Evolutionary conservation across 2,329 filamentous ascomycete genomes (phyloP), one percentile per base, ranked within the genome.

Genomic region (Cercospora zeae-maydis): DNA sequence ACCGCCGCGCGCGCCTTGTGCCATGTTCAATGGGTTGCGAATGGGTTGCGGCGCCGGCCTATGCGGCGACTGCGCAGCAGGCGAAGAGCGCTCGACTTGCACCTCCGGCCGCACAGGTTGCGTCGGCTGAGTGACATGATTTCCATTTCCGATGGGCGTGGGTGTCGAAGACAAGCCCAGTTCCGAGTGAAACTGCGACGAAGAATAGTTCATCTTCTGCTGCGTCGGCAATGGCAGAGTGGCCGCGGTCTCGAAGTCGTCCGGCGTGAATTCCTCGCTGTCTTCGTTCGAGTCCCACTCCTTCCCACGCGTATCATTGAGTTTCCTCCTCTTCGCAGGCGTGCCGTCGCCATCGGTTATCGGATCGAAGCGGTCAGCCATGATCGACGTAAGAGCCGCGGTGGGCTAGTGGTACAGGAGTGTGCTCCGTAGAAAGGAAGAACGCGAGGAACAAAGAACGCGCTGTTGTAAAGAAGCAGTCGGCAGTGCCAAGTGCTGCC

Each of bases 31-130:
- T 30, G 57, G 57, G 33, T 59, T 59, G 3, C 45, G 59, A 8
- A 67, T 64, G 7, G 71, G 67, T 33, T 66, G 34, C 21, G 68
- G 67, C 39, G 59, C 58, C 13, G 66, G 60, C 19, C 74, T 74
- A 36, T 77, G 75, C n/a, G 78, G 75, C 36, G 79, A 72, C 13
- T 84, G 63, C 55, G 56, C 64, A 13, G 59, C 58, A 10, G 67
- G 93, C 0, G 93, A 97, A 2, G 93, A 97, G n/a, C 91, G 91
- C 31, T 89, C 88, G 2, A 97, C 93, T 75, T 96, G 93, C 61
- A 97, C 80, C 55, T 74, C 69, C 3, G 67, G 84, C 16, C 57
- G 72, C 13, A 66, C 16, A 9, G 67, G 63, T 54, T 72, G 67
- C 31, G 69, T 13, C 0, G 86, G 85, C 69, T 88, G 86, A 13